Evolutionary conservation across 768 basidiomycete species (phyloP), one percentile per base, ranked within the genome.

Genomic region (Rhizopogon vinicolor): DNA sequence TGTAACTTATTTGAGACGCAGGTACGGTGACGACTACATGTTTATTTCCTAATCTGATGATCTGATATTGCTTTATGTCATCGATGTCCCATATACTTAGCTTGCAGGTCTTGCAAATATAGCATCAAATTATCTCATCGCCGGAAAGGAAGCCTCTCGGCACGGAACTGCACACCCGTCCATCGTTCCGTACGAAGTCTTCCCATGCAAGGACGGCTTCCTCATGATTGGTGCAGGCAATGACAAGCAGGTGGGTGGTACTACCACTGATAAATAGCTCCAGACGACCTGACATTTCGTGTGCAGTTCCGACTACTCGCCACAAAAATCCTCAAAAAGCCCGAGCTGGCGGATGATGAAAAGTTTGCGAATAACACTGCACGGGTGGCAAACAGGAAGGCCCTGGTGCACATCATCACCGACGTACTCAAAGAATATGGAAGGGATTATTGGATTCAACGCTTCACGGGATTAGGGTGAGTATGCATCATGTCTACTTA

Each of bases 171-270:
- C 90, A 0, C 95, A 98, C 68, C 91, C 95, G 13, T 93, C 91
- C 16, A 87, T 98, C 63, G 95, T 94, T 7, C 93, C 93, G 2
- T 96, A 95, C 72, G 91, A 94, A 68, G 91, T 86, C 3, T 94
- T 96, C 68, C 82, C 87, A 0, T 96, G 93, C 66, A 80, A 83
- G 64, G 85, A 93, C 62, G 91, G 92, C 31, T 94, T 85, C 67
- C 70, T 97, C 56, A 96, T 97, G 95, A 86, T 97, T 60, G 93
- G 93, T 44, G 93, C 91, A 7, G 94, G 91, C 5, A 96, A 93
- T 68, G 83, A 96, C 65, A 87, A 82, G 61, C 91, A 92, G 80
- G 90, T 87, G 61, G 58, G 43, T 50, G 13, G 55, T 28, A 28
- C 61, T 3, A 22, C 13, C 48, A 14, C 25, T 41, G 40, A 45